Percentiles rank a stretch among this genome's conserved stretches.
These are phyloP conservation scores for Penicillium bialowiezense DNA, from an alignment of 495 filamentous ascomycete genomes.

Conservation along the genomic window DNA sequence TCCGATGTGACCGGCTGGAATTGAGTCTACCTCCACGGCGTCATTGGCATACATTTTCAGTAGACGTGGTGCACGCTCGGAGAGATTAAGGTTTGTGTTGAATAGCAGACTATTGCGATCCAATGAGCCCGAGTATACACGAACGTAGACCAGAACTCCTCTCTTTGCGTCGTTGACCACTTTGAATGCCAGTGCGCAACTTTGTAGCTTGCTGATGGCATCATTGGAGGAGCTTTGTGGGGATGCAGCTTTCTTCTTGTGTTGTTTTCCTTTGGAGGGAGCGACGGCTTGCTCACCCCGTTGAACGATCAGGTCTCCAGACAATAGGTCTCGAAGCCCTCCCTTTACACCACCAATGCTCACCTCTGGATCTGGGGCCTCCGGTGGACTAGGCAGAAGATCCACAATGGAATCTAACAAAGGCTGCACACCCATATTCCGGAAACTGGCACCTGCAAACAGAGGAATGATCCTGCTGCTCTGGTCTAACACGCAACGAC, in stretches of 20 bases:
- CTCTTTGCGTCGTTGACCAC: slow-evolving; percentile 85
- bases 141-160: slow-evolving; percentile 86
- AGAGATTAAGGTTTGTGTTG: slow-evolving; percentile 83
- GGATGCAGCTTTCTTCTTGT: slow-evolving; percentile 32
- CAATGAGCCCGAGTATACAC: slow-evolving; percentile 85
- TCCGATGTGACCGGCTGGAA: slow-evolving; percentile 89
- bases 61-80: slow-evolving; percentile 77
- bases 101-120: slow-evolving; percentile 70
- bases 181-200: slow-evolving; percentile 92
- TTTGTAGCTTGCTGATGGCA: slow-evolving; percentile 64
- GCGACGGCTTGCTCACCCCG: slow-evolving; percentile 34
- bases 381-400: slow-evolving; percentile 77
- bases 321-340: slow-evolving; percentile 51
- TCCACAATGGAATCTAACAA: slow-evolving; percentile 85
- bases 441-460: slow-evolving; percentile 88
- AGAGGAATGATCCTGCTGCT: slow-evolving; percentile 71
- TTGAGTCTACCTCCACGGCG: slow-evolving; percentile 75
- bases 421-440: slow-evolving; percentile 92
- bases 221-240: slow-evolving; percentile 42
- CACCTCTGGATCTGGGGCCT: slow-evolving; percentile 76
- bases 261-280: slow-evolving; percentile 37
- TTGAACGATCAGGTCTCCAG: slow-evolving; percentile 45
- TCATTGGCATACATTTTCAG: slow-evolving; percentile 91
- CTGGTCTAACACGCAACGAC: slow-evolving; percentile 60
- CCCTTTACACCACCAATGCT: slow-evolving; percentile 56